Evolutionary conservation across 192 early-diverging fungal species (phyloP), one percentile per base, ranked within the genome.

Genomic region (Backusella australiensis): DNA sequence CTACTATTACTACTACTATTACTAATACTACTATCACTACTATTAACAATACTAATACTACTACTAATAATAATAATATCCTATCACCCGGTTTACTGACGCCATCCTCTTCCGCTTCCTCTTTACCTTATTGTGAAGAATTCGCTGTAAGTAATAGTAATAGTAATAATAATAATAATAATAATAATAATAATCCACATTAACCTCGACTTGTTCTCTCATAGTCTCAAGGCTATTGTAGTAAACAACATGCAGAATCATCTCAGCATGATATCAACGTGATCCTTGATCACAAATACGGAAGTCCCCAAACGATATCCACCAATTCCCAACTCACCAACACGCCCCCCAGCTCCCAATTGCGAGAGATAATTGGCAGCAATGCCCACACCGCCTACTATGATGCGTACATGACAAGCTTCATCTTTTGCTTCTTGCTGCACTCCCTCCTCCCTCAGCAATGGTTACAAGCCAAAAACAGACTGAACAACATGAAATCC

Each of bases 321-420:
- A 7, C 4, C 19, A 9, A 26, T 9, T 59, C 53, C 8, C 53
- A 26, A 59, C 7, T 59, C 0, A 59, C 6, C 21, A 59, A 59
- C 9, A 21, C 21, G 6, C n/a, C 53, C 23, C 23, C 53, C 8
- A 23, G 21, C 21, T 59, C 53, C 53, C 53, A 59, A 59, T 23
- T 59, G 11, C 19, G 39, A 41, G 11, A 21, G 21, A 11, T 1
- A 1, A 44, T 42, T 23, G 52, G 67, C 53, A 85, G 36, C 93
- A 93, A 35, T 38, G 32, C 67, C 69, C 97, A 99, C 78, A 94
- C 95, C 0, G 96, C 98, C 1, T 91, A 93, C 75, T 97, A 93
- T 85, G 98, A 99, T 77, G 92, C 98, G 1, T 99, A 89, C 81
- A 99, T 99, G 98, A 99, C 98, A 0, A 96, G 93, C 3, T 98